phyloP scores from a whole-genome alignment of 78 protist genomes.

The Creolimax fragrantissima region DNA sequence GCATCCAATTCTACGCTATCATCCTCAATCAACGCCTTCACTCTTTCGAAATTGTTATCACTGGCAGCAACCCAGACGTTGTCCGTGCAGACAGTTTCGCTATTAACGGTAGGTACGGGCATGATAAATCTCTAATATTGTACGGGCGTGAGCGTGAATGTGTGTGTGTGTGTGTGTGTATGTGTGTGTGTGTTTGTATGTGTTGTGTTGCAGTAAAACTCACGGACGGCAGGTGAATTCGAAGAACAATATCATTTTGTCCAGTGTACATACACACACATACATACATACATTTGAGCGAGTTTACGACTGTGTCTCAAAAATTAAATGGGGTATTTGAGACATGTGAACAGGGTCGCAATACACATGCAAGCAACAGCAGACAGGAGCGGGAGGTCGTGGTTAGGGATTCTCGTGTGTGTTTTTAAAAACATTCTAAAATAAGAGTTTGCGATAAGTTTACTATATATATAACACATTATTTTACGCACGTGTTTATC shows the following conservation, averaged over 20 bases:
- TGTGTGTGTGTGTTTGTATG: not conserved
- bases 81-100: not conserved
- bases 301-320: not conserved
- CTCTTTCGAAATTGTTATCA: not conserved
- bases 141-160: not conserved
- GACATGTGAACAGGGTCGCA: too few species aligned
- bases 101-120: not conserved
- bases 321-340: not conserved
- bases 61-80: not conserved
- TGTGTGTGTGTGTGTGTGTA: slow-evolving; percentile 13
- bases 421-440: not conserved
- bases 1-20: not conserved
- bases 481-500: too few species aligned
- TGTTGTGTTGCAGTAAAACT: not conserved
- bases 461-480: not conserved
- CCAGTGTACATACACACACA: not conserved
- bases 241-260: not conserved
- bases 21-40: not conserved
- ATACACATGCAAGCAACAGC: too few species aligned
- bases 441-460: not conserved
- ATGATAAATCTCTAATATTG: not conserved
- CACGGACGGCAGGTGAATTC: not conserved
- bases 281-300: not conserved
- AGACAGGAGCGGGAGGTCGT: not conserved
- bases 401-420: not conserved